These are phyloP conservation scores for Aureobasidium pullulans DNA, from an alignment of 2,329 filamentous ascomycete species.

Conservation along the genomic window DNA sequence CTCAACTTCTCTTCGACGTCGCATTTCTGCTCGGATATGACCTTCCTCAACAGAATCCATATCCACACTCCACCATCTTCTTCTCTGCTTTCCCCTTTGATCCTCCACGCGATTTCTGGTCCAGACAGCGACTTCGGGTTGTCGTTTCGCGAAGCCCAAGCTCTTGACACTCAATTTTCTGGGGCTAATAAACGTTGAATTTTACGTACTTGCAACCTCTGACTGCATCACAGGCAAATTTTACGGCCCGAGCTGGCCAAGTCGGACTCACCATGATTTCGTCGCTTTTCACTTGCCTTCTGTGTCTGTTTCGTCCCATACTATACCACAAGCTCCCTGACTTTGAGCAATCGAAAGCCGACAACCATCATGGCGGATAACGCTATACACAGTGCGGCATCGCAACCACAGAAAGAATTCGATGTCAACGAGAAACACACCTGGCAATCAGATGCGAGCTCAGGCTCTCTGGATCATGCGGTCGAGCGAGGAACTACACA, in stretches of 20 bases:
- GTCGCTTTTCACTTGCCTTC: slow-evolving; percentile 12
- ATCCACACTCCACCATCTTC: not conserved
- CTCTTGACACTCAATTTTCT: not conserved
- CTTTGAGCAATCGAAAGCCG: not conserved
- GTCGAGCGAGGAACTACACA: slow-evolving; percentile 7
- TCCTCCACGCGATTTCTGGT: not conserved
- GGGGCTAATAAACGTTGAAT: slow-evolving; percentile 2
- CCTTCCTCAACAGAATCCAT: not conserved
- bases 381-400: not conserved
- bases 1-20: slow-evolving; percentile 1
- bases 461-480: slow-evolving; percentile 4
- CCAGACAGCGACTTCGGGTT: not conserved
- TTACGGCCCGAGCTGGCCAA: slow-evolving; percentile 4
- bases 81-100: not conserved
- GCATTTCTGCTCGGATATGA: not conserved
- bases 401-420: not conserved
- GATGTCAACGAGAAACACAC: slow-evolving; percentile 6
- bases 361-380: not conserved
- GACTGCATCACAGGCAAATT: slow-evolving; percentile 4
- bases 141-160: not conserved
- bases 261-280: not conserved
- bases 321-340: not conserved
- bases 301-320: not conserved
- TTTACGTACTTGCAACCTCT: slow-evolving; percentile 4
- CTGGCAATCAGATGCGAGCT: not conserved